Percentiles rank a stretch among this genome's conserved stretches.
Conservation (phyloP, 169 alveolate species). For the Prorocentrum cordatum region DNA sequence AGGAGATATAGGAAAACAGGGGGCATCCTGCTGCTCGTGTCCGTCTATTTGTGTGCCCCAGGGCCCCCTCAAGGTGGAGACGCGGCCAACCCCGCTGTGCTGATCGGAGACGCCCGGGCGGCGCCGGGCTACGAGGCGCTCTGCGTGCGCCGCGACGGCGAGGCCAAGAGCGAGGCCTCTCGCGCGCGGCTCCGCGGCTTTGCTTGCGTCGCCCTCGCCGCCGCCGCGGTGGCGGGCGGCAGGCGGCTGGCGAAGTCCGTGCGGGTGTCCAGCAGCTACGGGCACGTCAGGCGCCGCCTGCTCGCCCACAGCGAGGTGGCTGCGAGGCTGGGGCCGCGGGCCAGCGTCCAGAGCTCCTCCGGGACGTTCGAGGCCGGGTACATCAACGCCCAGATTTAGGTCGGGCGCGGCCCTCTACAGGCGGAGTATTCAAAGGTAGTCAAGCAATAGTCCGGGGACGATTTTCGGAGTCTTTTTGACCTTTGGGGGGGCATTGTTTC, state of each 20-base stretch:
- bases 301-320: neutral
- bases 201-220: neutral
- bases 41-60: too few species aligned
- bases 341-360: constrained; percentile 2
- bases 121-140: constrained; percentile 22
- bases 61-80: too few species aligned
- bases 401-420: too few species aligned
- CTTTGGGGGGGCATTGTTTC: too few species aligned
- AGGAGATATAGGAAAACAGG: too few species aligned
- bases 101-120: neutral
- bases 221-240: constrained; percentile 14
- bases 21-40: too few species aligned
- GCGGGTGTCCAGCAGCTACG: constrained; percentile 22
- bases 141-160: constrained; percentile 10
- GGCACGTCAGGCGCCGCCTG: neutral
- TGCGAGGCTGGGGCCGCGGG: constrained; percentile 22
- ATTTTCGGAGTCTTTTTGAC: too few species aligned
- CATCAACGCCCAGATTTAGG: constrained; percentile 35
- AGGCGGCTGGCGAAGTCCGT: constrained; percentile 6
- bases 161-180: constrained; percentile 14
- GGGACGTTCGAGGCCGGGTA: constrained; percentile 28
- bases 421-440: too few species aligned
- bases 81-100: neutral
- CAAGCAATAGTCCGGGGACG: too few species aligned
- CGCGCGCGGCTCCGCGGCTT: neutral